A percentile compares a stretch with the other conserved stretches of the same genome.
Evolutionary conservation across 352 stramenopile genomes (phyloP).

Genomic region (Globisporangium nunn): DNA sequence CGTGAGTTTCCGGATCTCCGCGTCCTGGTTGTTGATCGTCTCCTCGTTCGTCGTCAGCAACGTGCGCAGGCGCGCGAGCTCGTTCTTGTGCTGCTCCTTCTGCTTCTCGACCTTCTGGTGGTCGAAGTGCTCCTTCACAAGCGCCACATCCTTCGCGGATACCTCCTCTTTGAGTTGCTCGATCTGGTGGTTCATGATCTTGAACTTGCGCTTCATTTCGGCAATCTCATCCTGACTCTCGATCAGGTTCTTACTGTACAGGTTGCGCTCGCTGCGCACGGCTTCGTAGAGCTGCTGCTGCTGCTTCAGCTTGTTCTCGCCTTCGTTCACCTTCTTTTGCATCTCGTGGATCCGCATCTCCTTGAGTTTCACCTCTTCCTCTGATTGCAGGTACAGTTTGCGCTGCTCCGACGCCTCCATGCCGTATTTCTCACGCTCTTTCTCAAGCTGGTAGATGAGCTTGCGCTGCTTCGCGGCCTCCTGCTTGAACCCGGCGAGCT

Average conservation of each 20-base stretch:
- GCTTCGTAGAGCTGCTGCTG: slow-evolving; percentile 95
- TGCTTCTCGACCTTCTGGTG: slow-evolving; percentile 94
- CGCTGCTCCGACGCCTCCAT: slow-evolving; percentile 82
- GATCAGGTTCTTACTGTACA: slow-evolving; percentile 95
- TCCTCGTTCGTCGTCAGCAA: slow-evolving; percentile 87
- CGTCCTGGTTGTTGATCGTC: slow-evolving; percentile 92
- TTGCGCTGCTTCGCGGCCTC: slow-evolving; percentile 87
- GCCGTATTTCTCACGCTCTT: slow-evolving; percentile 90
- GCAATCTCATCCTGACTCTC: slow-evolving; percentile 94
- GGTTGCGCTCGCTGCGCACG: slow-evolving; percentile 91
- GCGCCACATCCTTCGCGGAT: slow-evolving; percentile 89
- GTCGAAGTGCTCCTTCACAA: slow-evolving; percentile 96
- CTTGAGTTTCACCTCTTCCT: slow-evolving; percentile 78
- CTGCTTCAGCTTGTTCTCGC: slow-evolving; percentile 93
- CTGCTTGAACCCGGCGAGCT: slow-evolving; percentile 76
- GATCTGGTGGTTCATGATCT: slow-evolving; percentile 95
- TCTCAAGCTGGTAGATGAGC: slow-evolving; percentile 89
- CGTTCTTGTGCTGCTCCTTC: slow-evolving; percentile 91
- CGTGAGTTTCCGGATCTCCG: slow-evolving; percentile 90
- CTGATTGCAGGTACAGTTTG: slow-evolving; percentile 74
- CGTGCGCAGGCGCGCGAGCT: slow-evolving; percentile 86
- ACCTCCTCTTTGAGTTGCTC: slow-evolving; percentile 96
- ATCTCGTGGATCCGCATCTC: slow-evolving; percentile 80
- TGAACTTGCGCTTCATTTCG: slow-evolving; percentile 96
- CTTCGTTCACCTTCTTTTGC: slow-evolving; percentile 86